A percentile compares a stretch with the other conserved stretches of the same genome.
Evolutionary conservation across 2,329 filamentous ascomycete genomes (phyloP).

Genomic region (Alternaria ventricosa): DNA sequence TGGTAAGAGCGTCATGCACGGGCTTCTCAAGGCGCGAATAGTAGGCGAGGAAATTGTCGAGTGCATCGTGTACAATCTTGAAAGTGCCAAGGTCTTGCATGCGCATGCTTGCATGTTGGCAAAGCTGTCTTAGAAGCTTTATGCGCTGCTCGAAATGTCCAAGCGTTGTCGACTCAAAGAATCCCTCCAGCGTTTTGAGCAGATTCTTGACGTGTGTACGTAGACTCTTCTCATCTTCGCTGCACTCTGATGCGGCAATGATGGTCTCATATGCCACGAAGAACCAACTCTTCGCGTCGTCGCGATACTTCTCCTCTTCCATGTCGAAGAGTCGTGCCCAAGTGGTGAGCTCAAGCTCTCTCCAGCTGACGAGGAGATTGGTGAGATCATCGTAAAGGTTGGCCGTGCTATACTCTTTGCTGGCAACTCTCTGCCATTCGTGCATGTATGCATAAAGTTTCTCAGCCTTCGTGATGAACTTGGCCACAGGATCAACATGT

Average conservation of each 20-base stretch:
- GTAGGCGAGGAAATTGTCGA: constrained; percentile 79
- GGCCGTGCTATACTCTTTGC: constrained; percentile 74
- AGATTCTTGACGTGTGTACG: constrained; percentile 70
- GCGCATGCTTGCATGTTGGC: constrained; percentile 70
- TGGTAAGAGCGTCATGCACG: constrained; percentile 69
- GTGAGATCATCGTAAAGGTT: constrained; percentile 79
- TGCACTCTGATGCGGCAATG: constrained; percentile 74
- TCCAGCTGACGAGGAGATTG: constrained; percentile 83
- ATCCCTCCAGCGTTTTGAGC: constrained; percentile 77
- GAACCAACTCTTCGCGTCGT: constrained; percentile 90
- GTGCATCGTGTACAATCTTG: constrained; percentile 65
- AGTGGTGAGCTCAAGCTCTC: constrained; percentile 86
- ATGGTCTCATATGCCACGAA: constrained; percentile 94
- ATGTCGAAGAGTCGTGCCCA: constrained; percentile 90
- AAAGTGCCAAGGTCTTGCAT: constrained; percentile 58
- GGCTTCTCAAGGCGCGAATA: constrained; percentile 73
- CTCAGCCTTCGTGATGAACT: constrained; percentile 84
- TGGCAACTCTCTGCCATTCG: constrained; percentile 95
- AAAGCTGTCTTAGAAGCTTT: constrained; percentile 67
- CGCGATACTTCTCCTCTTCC: constrained; percentile 76
- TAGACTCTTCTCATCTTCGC: constrained; percentile 66
- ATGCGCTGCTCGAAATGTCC: constrained; percentile 82
- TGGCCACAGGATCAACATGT: constrained; percentile 83
- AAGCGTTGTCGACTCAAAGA: constrained; percentile 78
- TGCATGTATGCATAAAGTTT: constrained; percentile 84